These are phyloP conservation scores for Gnaphalium uliginosum DNA, from an alignment of 129 eudicot genomes.

Conservation along the genomic window DNA sequence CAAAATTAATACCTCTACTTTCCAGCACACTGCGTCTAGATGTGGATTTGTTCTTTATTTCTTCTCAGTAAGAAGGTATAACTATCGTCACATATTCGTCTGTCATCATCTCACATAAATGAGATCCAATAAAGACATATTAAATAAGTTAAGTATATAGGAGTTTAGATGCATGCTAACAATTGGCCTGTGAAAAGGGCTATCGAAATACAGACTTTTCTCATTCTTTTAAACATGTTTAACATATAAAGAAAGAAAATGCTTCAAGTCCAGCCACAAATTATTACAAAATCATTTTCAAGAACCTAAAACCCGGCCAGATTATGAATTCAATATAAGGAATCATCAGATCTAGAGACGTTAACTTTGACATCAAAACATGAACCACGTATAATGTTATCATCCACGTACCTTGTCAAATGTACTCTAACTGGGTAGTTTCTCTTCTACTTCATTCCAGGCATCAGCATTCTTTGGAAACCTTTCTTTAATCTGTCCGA, in stretches of 20 bases:
- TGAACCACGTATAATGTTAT: constrained; percentile 15
- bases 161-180: neutral
- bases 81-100: neutral
- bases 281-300: neutral
- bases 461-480: constrained; percentile 55
- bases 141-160: neutral
- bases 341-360: constrained; percentile 23
- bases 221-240: neutral
- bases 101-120: neutral
- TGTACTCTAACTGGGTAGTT: constrained; percentile 51
- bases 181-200: neutral
- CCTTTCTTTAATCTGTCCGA: constrained; percentile 62
- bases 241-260: neutral
- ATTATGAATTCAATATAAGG: constrained; percentile 1
- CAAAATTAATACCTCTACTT: neutral
- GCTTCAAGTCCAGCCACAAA: neutral
- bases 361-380: constrained; percentile 3
- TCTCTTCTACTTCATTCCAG: constrained; percentile 83
- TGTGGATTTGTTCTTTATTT: neutral
- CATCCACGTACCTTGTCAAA: constrained; percentile 11
- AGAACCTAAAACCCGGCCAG: constrained; percentile 3
- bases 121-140: neutral
- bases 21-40: neutral
- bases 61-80: neutral
- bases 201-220: neutral